Evolutionary conservation across 306 rosid species (phyloP).

Genomic region (Oemleria cerasiformis): DNA sequence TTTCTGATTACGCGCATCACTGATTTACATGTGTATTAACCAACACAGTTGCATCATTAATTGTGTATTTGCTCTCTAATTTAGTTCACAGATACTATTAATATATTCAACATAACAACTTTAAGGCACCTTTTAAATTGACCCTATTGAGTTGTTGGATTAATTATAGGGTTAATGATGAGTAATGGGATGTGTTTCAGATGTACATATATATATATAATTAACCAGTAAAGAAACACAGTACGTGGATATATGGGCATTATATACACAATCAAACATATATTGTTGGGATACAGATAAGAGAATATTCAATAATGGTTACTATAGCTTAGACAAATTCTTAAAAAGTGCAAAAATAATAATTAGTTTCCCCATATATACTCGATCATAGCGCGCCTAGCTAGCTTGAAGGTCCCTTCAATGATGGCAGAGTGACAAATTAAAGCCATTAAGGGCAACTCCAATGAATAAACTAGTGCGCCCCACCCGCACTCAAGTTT

Average conservation of each 20-base stretch:
- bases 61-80: no score
- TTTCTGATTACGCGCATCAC: no score
- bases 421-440: constrained; percentile 4
- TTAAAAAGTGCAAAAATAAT: not conserved
- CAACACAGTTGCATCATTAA: not conserved
- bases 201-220: not conserved
- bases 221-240: not conserved
- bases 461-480: not conserved
- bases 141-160: not conserved
- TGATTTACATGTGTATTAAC: not conserved
- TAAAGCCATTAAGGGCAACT: not conserved
- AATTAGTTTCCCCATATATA: not conserved
- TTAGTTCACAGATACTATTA: no score
- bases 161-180: no score
- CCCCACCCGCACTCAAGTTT: not conserved
- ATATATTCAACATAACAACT: no score
- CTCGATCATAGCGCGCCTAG: no score
- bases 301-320: not conserved
- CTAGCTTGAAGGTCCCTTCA: not conserved
- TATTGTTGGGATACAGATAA: no score
- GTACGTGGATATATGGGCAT: not conserved
- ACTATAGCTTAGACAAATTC: no score
- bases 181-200: not conserved
- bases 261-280: not conserved
- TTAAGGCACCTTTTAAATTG: not conserved